Conservation (phyloP, 1,139 yeast species). For the Yamadazyma membranifaciens region DNA sequence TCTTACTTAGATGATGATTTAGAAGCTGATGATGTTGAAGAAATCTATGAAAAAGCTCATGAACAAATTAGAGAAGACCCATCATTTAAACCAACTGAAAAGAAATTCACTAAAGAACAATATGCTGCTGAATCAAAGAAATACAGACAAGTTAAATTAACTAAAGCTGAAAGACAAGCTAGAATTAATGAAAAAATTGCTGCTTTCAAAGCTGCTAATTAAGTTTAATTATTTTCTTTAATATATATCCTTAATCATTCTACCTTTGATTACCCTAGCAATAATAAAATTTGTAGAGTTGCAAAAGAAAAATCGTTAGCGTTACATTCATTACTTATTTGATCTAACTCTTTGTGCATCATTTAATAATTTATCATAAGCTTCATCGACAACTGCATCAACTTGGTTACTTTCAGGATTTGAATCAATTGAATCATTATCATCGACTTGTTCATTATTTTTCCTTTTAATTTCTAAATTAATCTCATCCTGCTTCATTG, state of each 20-base stretch:
- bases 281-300: neutral
- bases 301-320: neutral
- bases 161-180: conserved; percentile 89
- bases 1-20: conserved; percentile 95
- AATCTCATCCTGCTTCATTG: conserved; percentile 10
- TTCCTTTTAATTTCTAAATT: neutral
- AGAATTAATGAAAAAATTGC: conserved; percentile 91
- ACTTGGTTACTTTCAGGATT: conserved; percentile 17
- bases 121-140: conserved; percentile 96
- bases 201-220: conserved; percentile 63
- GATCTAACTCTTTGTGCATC: conserved; percentile 66
- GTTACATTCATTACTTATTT: conserved; percentile 14
- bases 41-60: conserved; percentile 92
- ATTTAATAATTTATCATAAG: conserved; percentile 66
- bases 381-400: conserved; percentile 56
- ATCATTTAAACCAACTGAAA: conserved; percentile 81
- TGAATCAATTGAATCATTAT: conserved; percentile 33
- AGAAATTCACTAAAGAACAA: conserved; percentile 96
- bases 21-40: conserved; percentile 97
- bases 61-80: conserved; percentile 97
- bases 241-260: neutral
- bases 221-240: conserved; percentile 18
- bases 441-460: conserved; percentile 12
- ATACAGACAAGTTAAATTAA: conserved; percentile 84
- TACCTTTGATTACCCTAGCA: neutral